phyloP scores from a whole-genome alignment of 805 yeast genomes.

The Yarrowia hollandica region DNA sequence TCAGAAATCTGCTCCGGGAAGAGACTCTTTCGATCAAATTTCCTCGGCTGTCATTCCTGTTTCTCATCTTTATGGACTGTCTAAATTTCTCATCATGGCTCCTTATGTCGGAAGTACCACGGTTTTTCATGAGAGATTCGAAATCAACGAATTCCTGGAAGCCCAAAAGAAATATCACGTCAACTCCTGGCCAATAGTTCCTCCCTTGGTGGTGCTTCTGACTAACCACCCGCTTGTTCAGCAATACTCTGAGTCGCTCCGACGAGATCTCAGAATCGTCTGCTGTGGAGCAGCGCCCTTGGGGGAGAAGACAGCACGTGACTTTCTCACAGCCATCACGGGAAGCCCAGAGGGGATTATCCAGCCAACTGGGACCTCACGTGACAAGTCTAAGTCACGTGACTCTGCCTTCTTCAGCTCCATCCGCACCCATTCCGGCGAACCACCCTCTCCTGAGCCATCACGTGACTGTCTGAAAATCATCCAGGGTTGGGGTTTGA shows the following conservation, averaged over 20 bases:
- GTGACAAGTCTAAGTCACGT: slow-evolving; percentile 6
- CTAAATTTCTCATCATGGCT: slow-evolving; percentile 36
- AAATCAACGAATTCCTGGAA: slow-evolving; percentile 39
- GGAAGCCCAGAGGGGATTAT: slow-evolving; percentile 17
- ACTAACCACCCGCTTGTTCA: slow-evolving; percentile 50
- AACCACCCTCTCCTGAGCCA: neutral
- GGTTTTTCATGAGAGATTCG: slow-evolving; percentile 41
- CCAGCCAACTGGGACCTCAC: neutral
- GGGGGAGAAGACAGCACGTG: neutral
- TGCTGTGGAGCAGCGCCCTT: slow-evolving; percentile 53
- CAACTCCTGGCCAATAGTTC: slow-evolving; percentile 46
- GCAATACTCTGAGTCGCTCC: slow-evolving; percentile 46
- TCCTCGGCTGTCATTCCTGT: slow-evolving; percentile 41
- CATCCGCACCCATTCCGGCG: neutral
- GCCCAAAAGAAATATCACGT: slow-evolving; percentile 40
- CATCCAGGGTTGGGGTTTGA: slow-evolving; percentile 28
- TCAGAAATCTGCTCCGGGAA: neutral
- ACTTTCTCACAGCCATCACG: neutral
- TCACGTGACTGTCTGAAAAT: slow-evolving; percentile 10
- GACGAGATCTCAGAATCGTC: slow-evolving; percentile 44
- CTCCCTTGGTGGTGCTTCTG: slow-evolving; percentile 47
- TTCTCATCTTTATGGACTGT: slow-evolving; percentile 40
- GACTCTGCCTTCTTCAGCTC: neutral
- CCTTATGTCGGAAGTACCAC: slow-evolving; percentile 33
- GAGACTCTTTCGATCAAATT: slow-evolving; percentile 34